phyloP scores from a whole-genome alignment of 2,329 filamentous ascomycete species.

The Colletotrichum horii region DNA sequence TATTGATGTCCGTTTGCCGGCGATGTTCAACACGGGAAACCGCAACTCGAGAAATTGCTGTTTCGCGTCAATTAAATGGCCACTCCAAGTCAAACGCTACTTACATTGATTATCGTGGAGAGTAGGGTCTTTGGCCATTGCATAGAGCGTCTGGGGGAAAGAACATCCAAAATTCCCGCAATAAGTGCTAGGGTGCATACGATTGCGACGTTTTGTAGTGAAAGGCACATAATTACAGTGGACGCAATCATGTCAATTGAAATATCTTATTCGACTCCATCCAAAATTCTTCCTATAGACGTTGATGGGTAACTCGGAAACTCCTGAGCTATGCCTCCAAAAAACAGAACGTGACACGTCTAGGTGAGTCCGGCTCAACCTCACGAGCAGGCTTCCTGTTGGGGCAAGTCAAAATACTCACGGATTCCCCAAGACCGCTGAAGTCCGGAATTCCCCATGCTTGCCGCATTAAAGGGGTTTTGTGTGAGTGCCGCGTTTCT shows the following conservation, averaged over 20 bases:
- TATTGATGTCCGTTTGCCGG: background rate
- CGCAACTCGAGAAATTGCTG: background rate
- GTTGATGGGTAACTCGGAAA: background rate
- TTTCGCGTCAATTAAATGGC: background rate
- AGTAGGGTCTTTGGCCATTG: background rate
- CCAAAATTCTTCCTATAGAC: background rate
- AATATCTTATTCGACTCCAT: background rate
- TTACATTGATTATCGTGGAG: background rate
- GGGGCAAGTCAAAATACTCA: background rate
- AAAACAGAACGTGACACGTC: background rate
- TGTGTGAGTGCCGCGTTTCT: background rate
- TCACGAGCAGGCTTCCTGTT: background rate
- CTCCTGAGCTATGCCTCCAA: background rate
- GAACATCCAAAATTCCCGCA: background rate
- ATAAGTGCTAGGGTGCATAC: background rate
- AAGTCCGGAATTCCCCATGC: background rate
- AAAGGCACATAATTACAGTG: background rate
- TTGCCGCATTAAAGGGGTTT: background rate
- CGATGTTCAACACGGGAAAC: background rate
- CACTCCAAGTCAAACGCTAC: background rate
- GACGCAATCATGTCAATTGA: background rate
- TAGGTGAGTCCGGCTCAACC: background rate
- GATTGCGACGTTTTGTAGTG: background rate
- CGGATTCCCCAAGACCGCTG: background rate
- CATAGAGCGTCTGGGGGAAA: background rate